Evolutionary conservation across 306 rosid species (phyloP).

Genomic region (Ammopiptanthus mongolicus): DNA sequence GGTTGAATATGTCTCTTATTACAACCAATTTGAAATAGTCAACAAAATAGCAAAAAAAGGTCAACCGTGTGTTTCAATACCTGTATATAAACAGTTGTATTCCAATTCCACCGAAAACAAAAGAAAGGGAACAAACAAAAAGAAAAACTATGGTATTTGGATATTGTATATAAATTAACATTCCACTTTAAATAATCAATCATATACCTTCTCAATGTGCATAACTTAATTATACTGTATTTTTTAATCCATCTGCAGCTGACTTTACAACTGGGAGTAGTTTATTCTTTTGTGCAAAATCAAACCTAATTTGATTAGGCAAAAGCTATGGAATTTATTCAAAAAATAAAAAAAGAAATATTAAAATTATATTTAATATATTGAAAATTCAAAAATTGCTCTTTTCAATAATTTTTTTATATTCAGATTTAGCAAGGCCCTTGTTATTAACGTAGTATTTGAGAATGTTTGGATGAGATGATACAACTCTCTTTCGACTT

Average conservation of each 20-base stretch:
- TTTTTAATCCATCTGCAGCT: neutral
- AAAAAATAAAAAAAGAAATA: too few relatives aligned
- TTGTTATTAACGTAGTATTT: too few relatives aligned
- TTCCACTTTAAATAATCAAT: neutral
- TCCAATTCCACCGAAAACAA: neutral
- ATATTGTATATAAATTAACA: neutral
- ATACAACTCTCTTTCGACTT: too few relatives aligned
- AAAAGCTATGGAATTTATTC: too few relatives aligned
- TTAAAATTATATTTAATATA: too few relatives aligned
- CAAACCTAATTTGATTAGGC: neutral
- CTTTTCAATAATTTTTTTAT: too few relatives aligned
- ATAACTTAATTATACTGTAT: neutral
- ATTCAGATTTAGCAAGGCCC: too few relatives aligned
- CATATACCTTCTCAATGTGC: neutral
- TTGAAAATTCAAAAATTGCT: too few relatives aligned
- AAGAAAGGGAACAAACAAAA: neutral
- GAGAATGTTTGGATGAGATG: too few relatives aligned
- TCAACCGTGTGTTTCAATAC: neutral
- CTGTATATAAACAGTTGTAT: too few relatives aligned
- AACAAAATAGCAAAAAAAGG: neutral
- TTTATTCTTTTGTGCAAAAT: neutral
- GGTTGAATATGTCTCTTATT: neutral
- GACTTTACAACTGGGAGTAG: neutral
- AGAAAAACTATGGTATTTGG: neutral
- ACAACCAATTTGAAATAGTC: neutral